Conservation (phyloP, 192 early-diverging fungal genomes). For the Linnemannia schmuckeri region DNA sequence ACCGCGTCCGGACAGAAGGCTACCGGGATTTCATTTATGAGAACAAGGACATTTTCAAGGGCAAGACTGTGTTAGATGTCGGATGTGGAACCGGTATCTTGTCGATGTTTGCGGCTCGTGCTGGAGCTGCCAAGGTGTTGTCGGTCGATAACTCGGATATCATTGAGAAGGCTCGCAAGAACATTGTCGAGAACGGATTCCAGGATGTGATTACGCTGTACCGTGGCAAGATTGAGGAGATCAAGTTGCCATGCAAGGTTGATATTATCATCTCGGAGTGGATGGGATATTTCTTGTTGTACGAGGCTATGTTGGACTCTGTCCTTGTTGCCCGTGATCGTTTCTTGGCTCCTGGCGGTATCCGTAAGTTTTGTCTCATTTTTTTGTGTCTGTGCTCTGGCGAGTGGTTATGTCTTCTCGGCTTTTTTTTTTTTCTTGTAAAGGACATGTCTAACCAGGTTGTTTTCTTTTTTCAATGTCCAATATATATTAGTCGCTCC, state of each 20-base stretch:
- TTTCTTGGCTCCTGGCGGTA: slow-evolving; percentile 83
- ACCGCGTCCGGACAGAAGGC: slow-evolving; percentile 92
- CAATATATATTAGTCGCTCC: slow-evolving; percentile 50
- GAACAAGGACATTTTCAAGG: slow-evolving; percentile 96
- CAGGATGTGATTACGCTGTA: slow-evolving; percentile 89
- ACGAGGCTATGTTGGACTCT: slow-evolving; percentile 99
- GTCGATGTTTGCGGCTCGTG: slow-evolving; percentile 99
- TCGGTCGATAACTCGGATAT: slow-evolving; percentile 96
- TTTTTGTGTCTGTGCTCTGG: background rate
- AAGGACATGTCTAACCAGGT: background rate
- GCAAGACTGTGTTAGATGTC: slow-evolving; percentile 98
- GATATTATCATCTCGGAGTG: slow-evolving; percentile 99
- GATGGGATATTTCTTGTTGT: slow-evolving; percentile 99
- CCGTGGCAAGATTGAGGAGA: slow-evolving; percentile 98
- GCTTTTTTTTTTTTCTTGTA: slow-evolving; percentile 10
- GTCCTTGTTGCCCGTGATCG: slow-evolving; percentile 96
- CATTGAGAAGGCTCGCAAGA: slow-evolving; percentile 94
- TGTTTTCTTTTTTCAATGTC: background rate
- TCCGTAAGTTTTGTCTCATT: slow-evolving; percentile 70
- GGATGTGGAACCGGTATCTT: slow-evolving; percentile 99
- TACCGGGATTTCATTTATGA: slow-evolving; percentile 96
- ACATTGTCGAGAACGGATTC: slow-evolving; percentile 95
- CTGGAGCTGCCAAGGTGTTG: slow-evolving; percentile 76
- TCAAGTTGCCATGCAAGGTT: slow-evolving; percentile 93
- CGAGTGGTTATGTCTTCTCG: background rate